Percentiles rank a stretch among this genome's conserved stretches.
These are phyloP conservation scores for Quercus berberidifolia DNA, from an alignment of 306 rosid genomes.

Conservation along the genomic window DNA sequence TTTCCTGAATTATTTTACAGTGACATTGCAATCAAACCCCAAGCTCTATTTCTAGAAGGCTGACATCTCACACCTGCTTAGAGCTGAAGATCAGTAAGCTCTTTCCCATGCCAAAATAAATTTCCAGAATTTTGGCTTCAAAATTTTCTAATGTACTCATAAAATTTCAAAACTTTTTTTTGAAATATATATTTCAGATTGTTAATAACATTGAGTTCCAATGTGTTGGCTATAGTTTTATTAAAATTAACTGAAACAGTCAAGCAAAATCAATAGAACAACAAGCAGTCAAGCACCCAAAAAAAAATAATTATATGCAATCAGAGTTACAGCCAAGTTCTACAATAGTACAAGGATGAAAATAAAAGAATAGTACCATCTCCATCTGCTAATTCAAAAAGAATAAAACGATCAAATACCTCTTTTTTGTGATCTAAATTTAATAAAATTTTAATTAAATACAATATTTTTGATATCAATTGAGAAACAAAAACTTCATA, in stretches of 20 bases:
- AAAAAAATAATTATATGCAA: not conserved
- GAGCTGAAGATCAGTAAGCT: not conserved
- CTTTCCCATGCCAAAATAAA: not conserved
- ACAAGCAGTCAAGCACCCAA: not conserved
- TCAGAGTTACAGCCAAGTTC: not conserved
- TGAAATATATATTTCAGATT: not conserved
- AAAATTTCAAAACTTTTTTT: not conserved
- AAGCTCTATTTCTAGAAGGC: not conserved
- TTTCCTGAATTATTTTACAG: not conserved
- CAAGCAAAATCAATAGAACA: not conserved
- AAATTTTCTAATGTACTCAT: not conserved
- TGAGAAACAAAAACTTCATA: conserved; percentile 1
- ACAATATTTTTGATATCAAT: conserved; percentile 19
- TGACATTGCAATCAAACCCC: not conserved
- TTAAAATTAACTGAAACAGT: not conserved
- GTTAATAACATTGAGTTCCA: not conserved
- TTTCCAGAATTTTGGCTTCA: not conserved
- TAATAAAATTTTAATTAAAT: not conserved
- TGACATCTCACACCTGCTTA: not conserved
- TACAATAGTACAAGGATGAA: not conserved
- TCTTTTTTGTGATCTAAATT: not conserved
- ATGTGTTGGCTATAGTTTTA: not conserved
- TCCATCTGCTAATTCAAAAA: not conserved
- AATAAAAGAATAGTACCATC: not conserved
- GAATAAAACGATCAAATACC: not conserved